A percentile compares a stretch with the other conserved stretches of the same genome.
Conservation (phyloP, 768 basidiomycete species). For the Boletus speciosus region DNA sequence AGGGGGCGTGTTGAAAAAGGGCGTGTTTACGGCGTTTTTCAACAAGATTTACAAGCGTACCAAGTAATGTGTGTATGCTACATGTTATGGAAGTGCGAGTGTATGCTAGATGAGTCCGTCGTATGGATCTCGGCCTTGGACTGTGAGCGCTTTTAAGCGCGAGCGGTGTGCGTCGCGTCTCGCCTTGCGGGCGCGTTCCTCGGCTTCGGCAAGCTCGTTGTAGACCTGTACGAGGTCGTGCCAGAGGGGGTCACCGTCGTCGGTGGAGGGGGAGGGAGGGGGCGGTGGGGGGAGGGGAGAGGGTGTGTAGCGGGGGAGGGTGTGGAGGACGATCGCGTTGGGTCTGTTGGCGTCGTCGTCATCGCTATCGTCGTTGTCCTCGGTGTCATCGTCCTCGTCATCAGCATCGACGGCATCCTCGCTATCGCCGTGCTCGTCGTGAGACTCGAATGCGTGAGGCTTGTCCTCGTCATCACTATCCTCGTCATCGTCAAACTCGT, state of each 20-base stretch:
- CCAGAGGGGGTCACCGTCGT: neutral
- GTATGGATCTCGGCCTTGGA: constrained; percentile 2
- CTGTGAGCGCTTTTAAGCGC: constrained; percentile 4
- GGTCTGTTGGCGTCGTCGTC: neutral
- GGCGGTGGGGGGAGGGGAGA: neutral
- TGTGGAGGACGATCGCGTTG: constrained; percentile 1
- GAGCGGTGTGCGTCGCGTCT: constrained; percentile 12
- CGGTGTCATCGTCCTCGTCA: neutral
- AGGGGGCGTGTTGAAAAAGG: constrained; percentile 47
- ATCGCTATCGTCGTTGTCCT: neutral
- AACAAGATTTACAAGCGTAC: constrained; percentile 76
- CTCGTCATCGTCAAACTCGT: neutral
- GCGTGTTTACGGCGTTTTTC: constrained; percentile 83
- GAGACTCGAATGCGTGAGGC: neutral
- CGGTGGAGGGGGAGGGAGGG: neutral
- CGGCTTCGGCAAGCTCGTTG: neutral
- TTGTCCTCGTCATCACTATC: neutral
- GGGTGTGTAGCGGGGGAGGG: neutral
- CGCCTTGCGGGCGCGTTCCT: constrained; percentile 10
- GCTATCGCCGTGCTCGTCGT: neutral
- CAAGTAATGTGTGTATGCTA: constrained; percentile 36
- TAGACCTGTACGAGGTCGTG: neutral
- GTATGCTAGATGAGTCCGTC: too few relatives aligned
- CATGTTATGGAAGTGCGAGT: neutral
- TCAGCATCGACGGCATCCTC: neutral